Percentiles rank a stretch among this genome's conserved stretches.
Conservation (phyloP, 805 yeast species). For the Lipomyces starkeyi region DNA sequence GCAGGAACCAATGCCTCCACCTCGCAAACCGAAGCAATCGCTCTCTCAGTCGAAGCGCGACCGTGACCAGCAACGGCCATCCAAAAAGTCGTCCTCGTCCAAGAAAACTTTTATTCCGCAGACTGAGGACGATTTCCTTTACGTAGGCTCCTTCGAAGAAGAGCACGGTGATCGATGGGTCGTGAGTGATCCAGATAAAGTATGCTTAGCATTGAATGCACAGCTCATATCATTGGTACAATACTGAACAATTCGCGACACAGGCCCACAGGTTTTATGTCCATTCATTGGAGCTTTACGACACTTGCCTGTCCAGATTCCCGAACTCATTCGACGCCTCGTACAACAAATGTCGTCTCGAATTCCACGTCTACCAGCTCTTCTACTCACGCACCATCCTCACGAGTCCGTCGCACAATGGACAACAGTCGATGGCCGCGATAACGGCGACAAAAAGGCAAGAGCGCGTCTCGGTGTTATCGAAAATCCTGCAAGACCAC, state of each 20-base stretch:
- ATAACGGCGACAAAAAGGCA: constrained; percentile 18
- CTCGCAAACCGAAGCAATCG: constrained; percentile 9
- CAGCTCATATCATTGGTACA: not conserved
- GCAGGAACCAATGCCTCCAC: constrained; percentile 12
- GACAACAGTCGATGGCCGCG: not conserved
- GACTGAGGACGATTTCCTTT: constrained; percentile 35
- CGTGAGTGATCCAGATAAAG: constrained; percentile 35
- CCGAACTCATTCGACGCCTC: constrained; percentile 34
- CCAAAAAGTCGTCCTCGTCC: constrained; percentile 4
- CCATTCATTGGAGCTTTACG: constrained; percentile 29
- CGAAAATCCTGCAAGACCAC: constrained; percentile 30
- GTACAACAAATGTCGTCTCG: constrained; percentile 33
- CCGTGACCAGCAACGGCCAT: not conserved
- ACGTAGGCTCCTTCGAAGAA: constrained; percentile 35
- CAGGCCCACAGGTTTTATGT: constrained; percentile 34
- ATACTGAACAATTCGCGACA: not conserved
- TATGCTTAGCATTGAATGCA: not conserved
- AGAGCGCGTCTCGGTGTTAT: constrained; percentile 19
- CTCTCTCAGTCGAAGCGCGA: constrained; percentile 3
- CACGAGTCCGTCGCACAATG: not conserved
- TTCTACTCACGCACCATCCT: constrained; percentile 21
- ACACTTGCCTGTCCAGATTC: constrained; percentile 21
- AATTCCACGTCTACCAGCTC: constrained; percentile 31
- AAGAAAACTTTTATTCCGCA: constrained; percentile 23
- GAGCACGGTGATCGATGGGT: constrained; percentile 38